Evolutionary conservation across 805 yeast genomes (phyloP).

Genomic region (Sugiyamaella lignohabitans): DNA sequence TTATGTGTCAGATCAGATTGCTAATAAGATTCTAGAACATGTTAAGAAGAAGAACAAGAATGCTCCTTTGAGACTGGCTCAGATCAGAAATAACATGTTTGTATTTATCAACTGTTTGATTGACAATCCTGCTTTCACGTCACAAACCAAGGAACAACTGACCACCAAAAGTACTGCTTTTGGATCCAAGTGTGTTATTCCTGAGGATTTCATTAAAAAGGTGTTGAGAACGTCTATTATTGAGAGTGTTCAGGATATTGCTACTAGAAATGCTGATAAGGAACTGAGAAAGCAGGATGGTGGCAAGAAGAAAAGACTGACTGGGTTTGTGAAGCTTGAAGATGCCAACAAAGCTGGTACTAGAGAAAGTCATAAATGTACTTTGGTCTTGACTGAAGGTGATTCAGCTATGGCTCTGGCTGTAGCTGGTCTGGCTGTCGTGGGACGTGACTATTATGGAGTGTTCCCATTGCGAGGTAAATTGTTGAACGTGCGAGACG

Average conservation of each 20-base stretch:
- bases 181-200: conserved; percentile 76
- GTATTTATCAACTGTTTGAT: conserved; percentile 84
- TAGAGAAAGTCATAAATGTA: conserved; percentile 82
- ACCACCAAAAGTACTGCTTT: conserved; percentile 85
- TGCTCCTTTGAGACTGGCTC: conserved; percentile 77
- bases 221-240: conserved; percentile 66
- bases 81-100: conserved; percentile 85
- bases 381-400: conserved; percentile 91
- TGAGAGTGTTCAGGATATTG: conserved; percentile 67
- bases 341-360: conserved; percentile 98
- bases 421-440: conserved; percentile 87
- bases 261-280: conserved; percentile 82
- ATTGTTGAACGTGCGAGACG: conserved; percentile 90
- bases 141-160: conserved; percentile 94
- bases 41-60: conserved; percentile 58
- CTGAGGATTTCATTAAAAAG: conserved; percentile 69
- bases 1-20: conserved; percentile 75
- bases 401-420: conserved; percentile 93
- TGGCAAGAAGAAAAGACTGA: conserved; percentile 67
- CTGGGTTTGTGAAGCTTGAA: conserved; percentile 81
- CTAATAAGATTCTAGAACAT: conserved; percentile 64
- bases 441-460: conserved; percentile 92
- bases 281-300: conserved; percentile 89
- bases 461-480: conserved; percentile 96
- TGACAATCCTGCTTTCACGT: conserved; percentile 95